phyloP scores from a whole-genome alignment of 345 rosid genomes.

The Eucalyptus pumila region DNA sequence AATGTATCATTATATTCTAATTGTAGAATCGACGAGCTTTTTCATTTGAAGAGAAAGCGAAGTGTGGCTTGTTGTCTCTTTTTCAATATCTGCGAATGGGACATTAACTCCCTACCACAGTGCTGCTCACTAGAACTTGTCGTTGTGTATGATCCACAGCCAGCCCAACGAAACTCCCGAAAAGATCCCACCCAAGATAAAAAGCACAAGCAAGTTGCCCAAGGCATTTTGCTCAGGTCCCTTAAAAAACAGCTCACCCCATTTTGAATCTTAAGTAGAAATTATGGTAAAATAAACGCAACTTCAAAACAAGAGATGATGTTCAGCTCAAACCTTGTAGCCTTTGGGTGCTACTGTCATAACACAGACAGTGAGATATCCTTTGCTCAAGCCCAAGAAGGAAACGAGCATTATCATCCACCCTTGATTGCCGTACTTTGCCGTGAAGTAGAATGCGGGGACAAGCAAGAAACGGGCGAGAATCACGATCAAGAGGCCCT shows the following conservation, averaged over 20 bases:
- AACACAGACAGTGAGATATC: constrained; percentile 77
- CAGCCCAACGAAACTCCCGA: constrained; percentile 66
- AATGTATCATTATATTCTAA: neutral
- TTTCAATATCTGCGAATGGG: neutral
- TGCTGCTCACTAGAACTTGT: neutral
- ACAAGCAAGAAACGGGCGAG: constrained; percentile 49
- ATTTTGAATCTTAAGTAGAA: neutral
- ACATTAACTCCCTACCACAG: neutral
- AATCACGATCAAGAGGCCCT: constrained; percentile 27
- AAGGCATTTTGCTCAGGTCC: constrained; percentile 91
- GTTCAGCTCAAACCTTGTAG: constrained; percentile 47
- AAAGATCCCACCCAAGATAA: constrained; percentile 54
- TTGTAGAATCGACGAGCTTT: neutral
- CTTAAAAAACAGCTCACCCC: constrained; percentile 4
- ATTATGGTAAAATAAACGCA: neutral
- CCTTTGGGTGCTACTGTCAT: constrained; percentile 76
- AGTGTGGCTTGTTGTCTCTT: neutral
- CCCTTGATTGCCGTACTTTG: constrained; percentile 75
- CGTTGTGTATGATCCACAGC: constrained; percentile 71
- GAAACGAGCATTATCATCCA: constrained; percentile 77
- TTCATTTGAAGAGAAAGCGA: neutral
- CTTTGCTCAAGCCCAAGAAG: constrained; percentile 61
- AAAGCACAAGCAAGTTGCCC: constrained; percentile 71
- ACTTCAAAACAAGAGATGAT: too few species aligned
- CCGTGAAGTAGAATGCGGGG: constrained; percentile 83